Conservation (phyloP, 163 green algal genomes). For the Coccomyxa subellipsoidea region DNA sequence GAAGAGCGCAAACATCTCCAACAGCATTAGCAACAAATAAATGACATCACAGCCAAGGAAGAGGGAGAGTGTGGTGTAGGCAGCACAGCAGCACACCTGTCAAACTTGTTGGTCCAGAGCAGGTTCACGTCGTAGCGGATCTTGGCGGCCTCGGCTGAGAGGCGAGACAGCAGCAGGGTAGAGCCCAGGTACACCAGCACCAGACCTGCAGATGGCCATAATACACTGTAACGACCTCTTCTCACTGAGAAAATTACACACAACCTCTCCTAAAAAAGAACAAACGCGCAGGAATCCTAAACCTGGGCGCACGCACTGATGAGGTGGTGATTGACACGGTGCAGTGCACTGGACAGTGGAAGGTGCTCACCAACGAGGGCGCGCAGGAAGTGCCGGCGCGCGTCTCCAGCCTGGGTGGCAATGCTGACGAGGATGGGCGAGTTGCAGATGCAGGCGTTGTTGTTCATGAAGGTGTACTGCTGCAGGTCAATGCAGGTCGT, state of each 20-base stretch:
- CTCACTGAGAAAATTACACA: too few species aligned
- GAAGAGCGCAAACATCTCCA: too few species aligned
- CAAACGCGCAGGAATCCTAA: too few species aligned
- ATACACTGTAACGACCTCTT: too few species aligned
- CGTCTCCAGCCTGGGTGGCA: background rate
- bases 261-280: too few species aligned
- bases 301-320: too few species aligned
- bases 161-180: background rate
- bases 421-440: background rate
- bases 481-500: background rate
- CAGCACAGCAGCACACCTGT: too few species aligned
- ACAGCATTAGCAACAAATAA: too few species aligned
- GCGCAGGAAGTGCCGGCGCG: background rate
- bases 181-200: background rate
- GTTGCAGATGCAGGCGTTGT: constrained; percentile 6
- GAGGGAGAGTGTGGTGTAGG: too few species aligned
- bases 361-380: background rate
- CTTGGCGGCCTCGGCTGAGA: constrained; percentile 5
- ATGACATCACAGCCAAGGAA: too few species aligned
- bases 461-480: constrained; percentile 1
- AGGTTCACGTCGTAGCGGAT: background rate
- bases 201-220: background rate
- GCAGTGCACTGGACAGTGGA: too few species aligned
- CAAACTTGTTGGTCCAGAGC: constrained; percentile 1
- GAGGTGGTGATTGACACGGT: too few species aligned